A percentile compares a stretch with the other conserved stretches of the same genome.
Evolutionary conservation across 83 land plant species (phyloP).

Genomic region (Larix sibirica): DNA sequence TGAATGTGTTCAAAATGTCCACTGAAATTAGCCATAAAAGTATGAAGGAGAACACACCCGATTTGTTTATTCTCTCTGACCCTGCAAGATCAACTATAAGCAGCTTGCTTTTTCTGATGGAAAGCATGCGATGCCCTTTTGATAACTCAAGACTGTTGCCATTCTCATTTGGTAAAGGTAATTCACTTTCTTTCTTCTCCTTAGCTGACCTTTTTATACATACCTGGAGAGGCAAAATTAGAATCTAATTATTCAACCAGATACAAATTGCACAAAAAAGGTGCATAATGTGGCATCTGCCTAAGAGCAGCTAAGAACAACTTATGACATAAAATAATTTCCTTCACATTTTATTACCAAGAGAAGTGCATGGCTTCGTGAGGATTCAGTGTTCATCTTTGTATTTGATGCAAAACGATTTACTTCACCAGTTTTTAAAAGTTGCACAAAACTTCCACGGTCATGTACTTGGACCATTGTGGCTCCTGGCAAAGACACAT

Average conservation of each 20-base stretch:
- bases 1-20: no score
- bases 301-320: no score
- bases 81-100: conserved; percentile 79
- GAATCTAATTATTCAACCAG: no score
- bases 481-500: conserved; percentile 65
- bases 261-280: no score
- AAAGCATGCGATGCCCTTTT: conserved; percentile 25
- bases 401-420: conserved; percentile 73
- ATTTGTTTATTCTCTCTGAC: conserved; percentile 70
- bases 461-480: conserved; percentile 36
- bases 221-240: conserved; percentile 33
- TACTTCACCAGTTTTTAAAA: conserved; percentile 52
- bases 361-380: conserved; percentile 78
- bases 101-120: conserved; percentile 64
- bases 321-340: no score
- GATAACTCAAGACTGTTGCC: conserved; percentile 13
- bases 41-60: conserved; percentile 37
- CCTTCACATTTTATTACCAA: conserved; percentile 32
- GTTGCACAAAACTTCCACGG: conserved; percentile 39
- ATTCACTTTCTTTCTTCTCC: conserved; percentile 30
- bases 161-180: conserved; percentile 16
- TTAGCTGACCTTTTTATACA: conserved; percentile 36
- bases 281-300: no score
- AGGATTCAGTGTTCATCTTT: conserved; percentile 65
- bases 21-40: neutral